Evolutionary conservation across 805 yeast species (phyloP).

Genomic region (Candida anglica): DNA sequence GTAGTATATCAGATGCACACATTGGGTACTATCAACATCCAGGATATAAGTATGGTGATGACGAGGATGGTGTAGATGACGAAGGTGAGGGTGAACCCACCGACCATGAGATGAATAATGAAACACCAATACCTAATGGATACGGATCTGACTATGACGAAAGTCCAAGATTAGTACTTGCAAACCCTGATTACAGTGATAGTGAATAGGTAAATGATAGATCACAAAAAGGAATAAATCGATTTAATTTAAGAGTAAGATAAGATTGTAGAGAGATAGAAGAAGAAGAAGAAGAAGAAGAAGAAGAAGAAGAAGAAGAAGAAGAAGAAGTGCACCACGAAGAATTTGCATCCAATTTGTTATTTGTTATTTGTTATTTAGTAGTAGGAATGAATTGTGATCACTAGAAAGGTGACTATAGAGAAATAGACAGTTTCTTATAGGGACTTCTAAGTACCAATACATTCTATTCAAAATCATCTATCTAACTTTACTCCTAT

Average conservation of each 20-base stretch:
- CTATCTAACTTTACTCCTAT: too few species aligned
- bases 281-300: background rate
- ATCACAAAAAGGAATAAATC: too few species aligned
- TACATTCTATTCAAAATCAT: too few species aligned
- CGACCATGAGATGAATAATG: background rate
- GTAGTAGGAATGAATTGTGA: too few species aligned
- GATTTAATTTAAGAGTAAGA: too few species aligned
- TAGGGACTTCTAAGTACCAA: too few species aligned
- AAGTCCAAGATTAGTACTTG: conserved; percentile 46
- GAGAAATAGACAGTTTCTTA: too few species aligned
- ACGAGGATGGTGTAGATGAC: conserved; percentile 14
- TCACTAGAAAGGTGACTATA: too few species aligned
- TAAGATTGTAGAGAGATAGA: too few species aligned
- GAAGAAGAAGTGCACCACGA: background rate
- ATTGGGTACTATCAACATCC: conserved; percentile 40
- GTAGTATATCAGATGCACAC: conserved; percentile 22
- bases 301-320: background rate
- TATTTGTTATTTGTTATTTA: too few species aligned
- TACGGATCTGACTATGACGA: conserved; percentile 26
- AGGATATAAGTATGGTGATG: conserved; percentile 27
- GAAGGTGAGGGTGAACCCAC: conserved; percentile 7
- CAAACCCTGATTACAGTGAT: conserved; percentile 53
- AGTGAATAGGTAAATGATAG: conserved; percentile 22
- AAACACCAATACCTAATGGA: conserved; percentile 3
- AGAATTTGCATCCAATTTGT: too few species aligned